phyloP scores from a whole-genome alignment of 768 basidiomycete genomes.

The Russula sp. region DNA sequence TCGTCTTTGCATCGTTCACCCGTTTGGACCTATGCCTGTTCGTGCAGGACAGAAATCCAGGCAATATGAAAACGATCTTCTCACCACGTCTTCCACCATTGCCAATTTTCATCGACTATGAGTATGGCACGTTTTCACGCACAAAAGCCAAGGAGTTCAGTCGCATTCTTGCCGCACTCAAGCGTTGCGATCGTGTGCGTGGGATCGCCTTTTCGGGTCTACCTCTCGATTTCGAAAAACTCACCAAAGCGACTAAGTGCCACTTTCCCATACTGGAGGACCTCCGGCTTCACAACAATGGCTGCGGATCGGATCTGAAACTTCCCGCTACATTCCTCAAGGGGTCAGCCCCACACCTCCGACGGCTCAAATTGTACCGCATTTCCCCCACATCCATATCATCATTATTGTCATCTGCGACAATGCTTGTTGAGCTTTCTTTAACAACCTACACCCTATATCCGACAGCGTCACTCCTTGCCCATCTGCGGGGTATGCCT shows the following conservation, averaged over 20 bases:
- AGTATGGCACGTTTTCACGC: too few species aligned
- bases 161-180: not conserved
- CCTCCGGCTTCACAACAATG: not conserved
- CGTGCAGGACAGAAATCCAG: not conserved
- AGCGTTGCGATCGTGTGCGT: not conserved
- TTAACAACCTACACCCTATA: not conserved
- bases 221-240: not conserved
- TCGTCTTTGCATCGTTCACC: too few species aligned
- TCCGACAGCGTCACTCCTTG: too few species aligned
- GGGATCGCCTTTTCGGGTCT: not conserved
- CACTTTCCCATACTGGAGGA: not conserved
- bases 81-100: not conserved
- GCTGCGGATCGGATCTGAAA: rapidly evolving
- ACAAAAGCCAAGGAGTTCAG: too few species aligned
- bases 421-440: not conserved
- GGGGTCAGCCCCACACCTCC: not conserved
- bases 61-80: not conserved
- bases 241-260: not conserved
- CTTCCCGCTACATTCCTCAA: not conserved
- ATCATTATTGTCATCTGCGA: not conserved
- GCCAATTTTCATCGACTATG: not conserved
- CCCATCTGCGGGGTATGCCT: not conserved
- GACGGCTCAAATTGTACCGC: not conserved
- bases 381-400: not conserved
- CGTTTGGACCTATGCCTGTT: not conserved